Evolutionary conservation across 202 grass and related monocot species (phyloP), one percentile per base, ranked within the genome.

Genomic region (Dendrocalamus latiflorus): DNA sequence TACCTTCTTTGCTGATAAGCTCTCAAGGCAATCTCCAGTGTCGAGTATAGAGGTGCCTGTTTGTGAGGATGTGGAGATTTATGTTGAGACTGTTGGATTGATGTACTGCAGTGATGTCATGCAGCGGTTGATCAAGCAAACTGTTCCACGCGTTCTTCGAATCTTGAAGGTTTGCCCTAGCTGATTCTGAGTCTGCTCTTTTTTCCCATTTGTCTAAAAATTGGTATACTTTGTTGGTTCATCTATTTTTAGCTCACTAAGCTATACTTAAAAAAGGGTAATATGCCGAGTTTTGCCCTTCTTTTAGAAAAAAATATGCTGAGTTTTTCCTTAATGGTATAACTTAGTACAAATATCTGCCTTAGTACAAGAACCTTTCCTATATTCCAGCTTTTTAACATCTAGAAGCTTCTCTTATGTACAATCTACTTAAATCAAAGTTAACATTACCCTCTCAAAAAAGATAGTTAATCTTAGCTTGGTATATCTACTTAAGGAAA

Each of bases 61-160:
- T 65, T 97, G 91, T 71, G 94, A 97, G 68, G 94, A 97, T 90
- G 94, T 97, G 73, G 94, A 97, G 77, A 94, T 97, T 82, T 92
- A 81, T 71, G 94, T 97, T 0, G 94, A 94, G 77, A 97, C 91
- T 24, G 85, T 97, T 56, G 91, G 94, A 36, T 87, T 97, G 87
- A 97, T 97, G 91, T 97, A 97, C 48, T 97, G 89, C 78, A 97
- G 92, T 78, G 83, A 94, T 86, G 85, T 88, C 38, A 97, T 90
- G 74, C 91, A 87, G 56, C 90, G 91, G 66, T 77, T 97, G 65
- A 86, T 97, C 68, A 97, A 89, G 86, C 94, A 97, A 86, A 94
- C 81, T 88, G 94, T 97, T 71, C 83, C 94, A 9, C 89, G 89
- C 26, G 89, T 97, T 45, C 83, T 97, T 55, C 87, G 94, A 63